These are phyloP conservation scores for Arabis alpina DNA, from an alignment of 345 rosid genomes.

Conservation along the genomic window DNA sequence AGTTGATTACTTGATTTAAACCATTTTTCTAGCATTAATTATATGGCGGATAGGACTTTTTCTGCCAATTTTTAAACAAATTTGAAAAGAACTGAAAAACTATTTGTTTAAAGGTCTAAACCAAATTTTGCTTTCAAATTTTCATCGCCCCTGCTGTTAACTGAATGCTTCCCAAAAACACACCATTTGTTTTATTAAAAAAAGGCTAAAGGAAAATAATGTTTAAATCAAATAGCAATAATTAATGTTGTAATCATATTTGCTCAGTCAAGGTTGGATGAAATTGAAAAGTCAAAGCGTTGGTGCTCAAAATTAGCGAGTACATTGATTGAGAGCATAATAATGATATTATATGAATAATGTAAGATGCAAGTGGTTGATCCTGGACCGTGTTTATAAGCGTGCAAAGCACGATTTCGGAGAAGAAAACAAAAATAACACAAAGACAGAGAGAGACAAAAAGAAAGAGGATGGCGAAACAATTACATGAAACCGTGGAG, in stretches of 20 bases:
- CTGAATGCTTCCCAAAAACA: too few relatives aligned
- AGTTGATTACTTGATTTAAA: not conserved
- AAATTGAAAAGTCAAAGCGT: constrained; percentile 13
- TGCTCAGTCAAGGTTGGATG: constrained; percentile 31
- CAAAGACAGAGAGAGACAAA: not conserved
- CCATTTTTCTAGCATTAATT: not conserved
- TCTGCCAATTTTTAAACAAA: not conserved
- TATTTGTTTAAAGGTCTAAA: too few relatives aligned
- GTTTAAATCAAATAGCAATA: too few relatives aligned
- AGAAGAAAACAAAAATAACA: not conserved
- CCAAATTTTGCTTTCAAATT: too few relatives aligned
- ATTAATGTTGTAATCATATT: not conserved
- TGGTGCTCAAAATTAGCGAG: constrained; percentile 27
- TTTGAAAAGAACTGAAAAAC: too few relatives aligned
- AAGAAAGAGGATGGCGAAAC: constrained; percentile 31
- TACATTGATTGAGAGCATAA: constrained; percentile 8
- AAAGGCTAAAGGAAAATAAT: too few relatives aligned
- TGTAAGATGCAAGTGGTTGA: constrained; percentile 13
- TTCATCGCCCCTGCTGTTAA: too few relatives aligned
- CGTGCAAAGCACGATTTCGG: not conserved
- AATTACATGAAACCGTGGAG: constrained; percentile 26
- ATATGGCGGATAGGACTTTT: not conserved
- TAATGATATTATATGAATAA: not conserved
- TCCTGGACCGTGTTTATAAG: constrained; percentile 22
- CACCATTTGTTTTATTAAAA: too few relatives aligned